phyloP scores from a whole-genome alignment of 352 stramenopile species.

The Plasmopara viticola region DNA sequence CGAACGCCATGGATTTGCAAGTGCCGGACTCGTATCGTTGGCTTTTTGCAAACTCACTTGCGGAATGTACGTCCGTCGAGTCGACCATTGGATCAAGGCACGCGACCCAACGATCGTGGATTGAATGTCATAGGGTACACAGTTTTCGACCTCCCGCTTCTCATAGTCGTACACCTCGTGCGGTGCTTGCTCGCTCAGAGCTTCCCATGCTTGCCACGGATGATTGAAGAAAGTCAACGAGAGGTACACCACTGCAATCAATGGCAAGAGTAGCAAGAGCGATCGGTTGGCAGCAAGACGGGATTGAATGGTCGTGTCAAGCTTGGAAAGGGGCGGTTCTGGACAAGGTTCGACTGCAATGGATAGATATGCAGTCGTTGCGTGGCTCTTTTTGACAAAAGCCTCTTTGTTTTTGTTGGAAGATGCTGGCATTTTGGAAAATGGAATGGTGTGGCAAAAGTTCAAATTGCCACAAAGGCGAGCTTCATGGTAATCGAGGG shows the following conservation, averaged over 20 bases:
- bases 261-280: constrained; percentile 6
- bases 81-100: constrained; percentile 68
- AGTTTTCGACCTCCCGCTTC: constrained; percentile 78
- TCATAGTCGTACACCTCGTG: constrained; percentile 48
- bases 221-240: background rate
- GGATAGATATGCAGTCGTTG: constrained; percentile 8
- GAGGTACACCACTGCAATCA: constrained; percentile 1
- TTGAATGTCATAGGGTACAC: constrained; percentile 66
- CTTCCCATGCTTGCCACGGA: constrained; percentile 16
- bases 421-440: constrained; percentile 12
- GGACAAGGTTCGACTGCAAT: constrained; percentile 16
- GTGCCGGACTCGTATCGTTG: constrained; percentile 11
- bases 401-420: constrained; percentile 4
- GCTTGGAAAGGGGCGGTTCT: constrained; percentile 2
- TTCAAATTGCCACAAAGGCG: background rate
- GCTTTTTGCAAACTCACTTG: constrained; percentile 43
- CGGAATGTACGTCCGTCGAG: constrained; percentile 59
- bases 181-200: constrained; percentile 15
- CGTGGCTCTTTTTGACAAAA: constrained; percentile 8
- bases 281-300: background rate
- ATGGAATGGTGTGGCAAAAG: constrained; percentile 3
- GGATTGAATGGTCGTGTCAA: background rate
- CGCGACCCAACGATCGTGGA: constrained; percentile 45
- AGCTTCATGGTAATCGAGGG: background rate
- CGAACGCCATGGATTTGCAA: constrained; percentile 50